Conservation (phyloP, 768 basidiomycete genomes). For the Candolleomyces eurysporus region DNA sequence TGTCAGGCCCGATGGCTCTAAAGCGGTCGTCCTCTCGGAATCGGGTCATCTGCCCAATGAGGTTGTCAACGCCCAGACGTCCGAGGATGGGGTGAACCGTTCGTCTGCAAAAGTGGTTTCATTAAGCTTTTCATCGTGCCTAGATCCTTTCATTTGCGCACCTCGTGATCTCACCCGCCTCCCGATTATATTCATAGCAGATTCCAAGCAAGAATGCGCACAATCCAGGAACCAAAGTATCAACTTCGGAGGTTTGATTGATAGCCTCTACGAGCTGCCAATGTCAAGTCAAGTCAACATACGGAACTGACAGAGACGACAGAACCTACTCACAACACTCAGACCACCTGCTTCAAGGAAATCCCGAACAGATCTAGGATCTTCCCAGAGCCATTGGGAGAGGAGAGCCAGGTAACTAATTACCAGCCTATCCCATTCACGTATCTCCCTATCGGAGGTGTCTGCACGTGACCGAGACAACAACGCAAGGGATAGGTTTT, state of each 20-base stretch:
- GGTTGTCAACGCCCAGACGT: constrained; percentile 85
- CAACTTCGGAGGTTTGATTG: constrained; percentile 84
- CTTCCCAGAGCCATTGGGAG: constrained; percentile 96
- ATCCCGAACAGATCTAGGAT: constrained; percentile 81
- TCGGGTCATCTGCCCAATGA: constrained; percentile 82
- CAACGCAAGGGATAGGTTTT: constrained; percentile 86
- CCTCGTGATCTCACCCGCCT: constrained; percentile 96
- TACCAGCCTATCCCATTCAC: constrained; percentile 90
- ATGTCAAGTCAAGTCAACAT: neutral
- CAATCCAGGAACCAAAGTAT: constrained; percentile 84
- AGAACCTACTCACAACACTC: constrained; percentile 69
- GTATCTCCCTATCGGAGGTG: constrained; percentile 64
- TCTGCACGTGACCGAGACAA: constrained; percentile 70
- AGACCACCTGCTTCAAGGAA: constrained; percentile 90
- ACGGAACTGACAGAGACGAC: neutral
- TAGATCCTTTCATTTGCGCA: constrained; percentile 26
- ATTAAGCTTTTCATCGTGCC: too few species aligned
- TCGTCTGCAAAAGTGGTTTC: constrained; percentile 41
- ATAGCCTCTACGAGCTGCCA: constrained; percentile 89
- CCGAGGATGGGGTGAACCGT: constrained; percentile 89
- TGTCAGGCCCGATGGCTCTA: constrained; percentile 84
- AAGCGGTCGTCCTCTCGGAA: constrained; percentile 93
- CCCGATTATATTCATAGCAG: constrained; percentile 95
- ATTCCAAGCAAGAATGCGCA: constrained; percentile 90
- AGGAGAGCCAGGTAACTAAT: constrained; percentile 83